Evolutionary conservation across 192 early-diverging fungal species (phyloP).

Genomic region (Spizellomyces sp.): DNA sequence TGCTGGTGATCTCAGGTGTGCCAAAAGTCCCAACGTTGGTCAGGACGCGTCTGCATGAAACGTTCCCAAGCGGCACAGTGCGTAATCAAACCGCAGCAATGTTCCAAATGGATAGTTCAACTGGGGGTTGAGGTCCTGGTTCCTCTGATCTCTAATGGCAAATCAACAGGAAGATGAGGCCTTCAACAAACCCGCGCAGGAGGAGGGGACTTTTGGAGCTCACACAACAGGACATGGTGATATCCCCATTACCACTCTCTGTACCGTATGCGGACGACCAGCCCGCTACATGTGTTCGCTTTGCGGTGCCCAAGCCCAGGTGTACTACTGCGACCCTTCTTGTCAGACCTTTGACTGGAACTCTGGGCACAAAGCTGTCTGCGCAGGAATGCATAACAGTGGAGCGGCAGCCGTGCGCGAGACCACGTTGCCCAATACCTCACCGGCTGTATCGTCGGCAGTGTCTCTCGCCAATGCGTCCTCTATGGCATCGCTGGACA

Average conservation of each 20-base stretch:
- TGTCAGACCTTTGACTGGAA: conserved; percentile 65
- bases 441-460: background rate
- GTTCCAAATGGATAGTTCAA: background rate
- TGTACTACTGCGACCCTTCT: conserved; percentile 58
- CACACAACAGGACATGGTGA: too few relatives aligned
- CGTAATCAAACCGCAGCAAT: too few relatives aligned
- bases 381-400: conserved; percentile 34
- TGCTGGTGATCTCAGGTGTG: too few relatives aligned
- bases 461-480: background rate
- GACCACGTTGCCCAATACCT: background rate
- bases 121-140: background rate
- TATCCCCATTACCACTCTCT: background rate
- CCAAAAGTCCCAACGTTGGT: too few relatives aligned
- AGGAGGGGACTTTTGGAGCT: too few relatives aligned
- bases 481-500: conserved; percentile 1
- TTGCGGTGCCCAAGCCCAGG: conserved; percentile 22
- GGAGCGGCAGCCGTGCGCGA: background rate
- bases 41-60: too few relatives aligned
- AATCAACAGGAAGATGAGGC: too few relatives aligned
- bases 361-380: conserved; percentile 47
- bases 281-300: conserved; percentile 43
- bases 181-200: too few relatives aligned
- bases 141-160: background rate
- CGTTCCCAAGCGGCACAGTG: too few relatives aligned
- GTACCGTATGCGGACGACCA: conserved; percentile 32